These are phyloP conservation scores for Pestalotiopsis sp. DNA, from an alignment of 2,329 filamentous ascomycete genomes.

Conservation along the genomic window DNA sequence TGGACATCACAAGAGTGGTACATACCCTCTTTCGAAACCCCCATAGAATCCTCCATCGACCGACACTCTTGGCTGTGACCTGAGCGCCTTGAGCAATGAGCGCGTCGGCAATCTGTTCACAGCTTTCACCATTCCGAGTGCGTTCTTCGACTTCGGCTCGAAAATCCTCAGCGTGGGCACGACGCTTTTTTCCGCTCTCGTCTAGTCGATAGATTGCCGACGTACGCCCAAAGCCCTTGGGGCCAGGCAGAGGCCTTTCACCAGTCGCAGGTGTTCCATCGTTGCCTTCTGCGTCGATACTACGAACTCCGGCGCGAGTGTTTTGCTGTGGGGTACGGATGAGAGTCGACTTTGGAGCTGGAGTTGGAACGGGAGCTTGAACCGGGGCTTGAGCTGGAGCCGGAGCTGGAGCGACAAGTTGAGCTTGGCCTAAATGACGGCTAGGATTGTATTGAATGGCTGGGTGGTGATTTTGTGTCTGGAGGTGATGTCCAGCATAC, in stretches of 20 bases:
- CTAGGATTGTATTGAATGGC: neutral
- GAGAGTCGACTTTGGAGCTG: neutral
- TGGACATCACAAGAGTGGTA: neutral
- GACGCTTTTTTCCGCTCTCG: neutral
- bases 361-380: neutral
- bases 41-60: conserved; percentile 22
- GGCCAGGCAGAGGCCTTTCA: neutral
- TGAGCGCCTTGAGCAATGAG: conserved; percentile 19
- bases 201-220: conserved; percentile 6
- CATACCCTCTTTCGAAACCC: conserved; percentile 21
- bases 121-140: conserved; percentile 22
- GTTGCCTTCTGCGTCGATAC: neutral
- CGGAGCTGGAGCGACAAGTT: neutral
- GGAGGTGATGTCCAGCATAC: neutral
- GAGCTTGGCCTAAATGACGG: neutral
- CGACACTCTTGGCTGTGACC: conserved; percentile 21
- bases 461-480: neutral
- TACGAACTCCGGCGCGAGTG: neutral
- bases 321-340: too few species aligned
- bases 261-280: neutral
- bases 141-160: conserved; percentile 19
- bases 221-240: conserved; percentile 6
- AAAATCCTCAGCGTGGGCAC: conserved; percentile 19
- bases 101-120: conserved; percentile 21
- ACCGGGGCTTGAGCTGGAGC: neutral